Evolutionary conservation across 257 asterid species (phyloP).

Genomic region (Fraxinus anomala): DNA sequence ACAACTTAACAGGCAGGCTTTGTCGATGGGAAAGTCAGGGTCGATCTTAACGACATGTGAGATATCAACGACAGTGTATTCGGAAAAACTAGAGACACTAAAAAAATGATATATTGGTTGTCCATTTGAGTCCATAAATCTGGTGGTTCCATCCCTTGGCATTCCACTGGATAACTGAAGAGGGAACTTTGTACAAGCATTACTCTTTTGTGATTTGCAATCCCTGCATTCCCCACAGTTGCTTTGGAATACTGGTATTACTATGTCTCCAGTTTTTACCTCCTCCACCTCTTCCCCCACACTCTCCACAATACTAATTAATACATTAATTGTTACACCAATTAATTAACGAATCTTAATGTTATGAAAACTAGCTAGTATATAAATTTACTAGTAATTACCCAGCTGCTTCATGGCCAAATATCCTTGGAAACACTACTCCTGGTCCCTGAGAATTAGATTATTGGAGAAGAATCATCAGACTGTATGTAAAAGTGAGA

Average conservation of each 20-base stretch:
- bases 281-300: conserved; percentile 51
- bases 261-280: conserved; percentile 41
- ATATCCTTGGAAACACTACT: conserved; percentile 41
- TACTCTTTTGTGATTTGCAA: conserved; percentile 35
- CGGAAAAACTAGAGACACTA: conserved; percentile 34
- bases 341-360: background rate
- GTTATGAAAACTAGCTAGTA: background rate
- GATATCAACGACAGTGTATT: conserved; percentile 49
- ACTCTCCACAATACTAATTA: conserved; percentile 44
- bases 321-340: background rate
- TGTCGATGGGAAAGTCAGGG: conserved; percentile 33
- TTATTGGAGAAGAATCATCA: background rate
- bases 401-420: conserved; percentile 56
- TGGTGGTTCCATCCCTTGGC: conserved; percentile 46
- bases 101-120: conserved; percentile 33
- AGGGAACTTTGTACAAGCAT: conserved; percentile 39
- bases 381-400: background rate
- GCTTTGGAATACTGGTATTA: conserved; percentile 39
- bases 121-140: conserved; percentile 40
- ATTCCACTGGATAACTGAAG: conserved; percentile 27
- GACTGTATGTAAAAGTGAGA: background rate
- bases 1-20: conserved; percentile 45
- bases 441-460: conserved; percentile 31
- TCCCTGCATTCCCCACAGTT: conserved; percentile 48
- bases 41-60: conserved; percentile 40